These are phyloP conservation scores for Rubia balearica DNA, from an alignment of 305 asterid genomes.

Conservation along the genomic window DNA sequence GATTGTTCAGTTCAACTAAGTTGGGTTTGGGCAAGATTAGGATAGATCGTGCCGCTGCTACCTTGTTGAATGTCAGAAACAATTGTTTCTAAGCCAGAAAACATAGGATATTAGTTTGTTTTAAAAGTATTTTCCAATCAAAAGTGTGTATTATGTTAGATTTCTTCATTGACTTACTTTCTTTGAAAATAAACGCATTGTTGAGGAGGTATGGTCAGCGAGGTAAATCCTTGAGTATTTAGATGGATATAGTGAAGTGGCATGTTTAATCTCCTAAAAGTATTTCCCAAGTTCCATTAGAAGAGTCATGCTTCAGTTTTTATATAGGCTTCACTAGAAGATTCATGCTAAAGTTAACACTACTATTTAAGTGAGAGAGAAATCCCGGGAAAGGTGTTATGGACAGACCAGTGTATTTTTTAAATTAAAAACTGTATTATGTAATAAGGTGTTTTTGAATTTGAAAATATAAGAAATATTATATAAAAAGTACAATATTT, in stretches of 20 bases:
- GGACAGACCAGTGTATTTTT: no score
- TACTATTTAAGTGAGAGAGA: no score
- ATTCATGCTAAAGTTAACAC: background rate
- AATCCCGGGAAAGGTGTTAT: no score
- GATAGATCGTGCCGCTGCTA: background rate
- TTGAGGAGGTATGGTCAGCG: background rate
- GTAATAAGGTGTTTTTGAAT: no score
- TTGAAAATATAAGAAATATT: no score
- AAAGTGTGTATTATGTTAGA: background rate
- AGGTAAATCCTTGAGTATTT: background rate
- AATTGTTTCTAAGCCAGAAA: background rate
- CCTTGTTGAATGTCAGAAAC: background rate
- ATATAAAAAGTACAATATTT: no score
- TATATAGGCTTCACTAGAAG: background rate
- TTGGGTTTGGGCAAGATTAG: background rate
- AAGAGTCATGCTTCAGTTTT: background rate
- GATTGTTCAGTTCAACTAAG: background rate
- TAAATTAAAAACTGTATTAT: no score
- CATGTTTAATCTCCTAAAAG: background rate
- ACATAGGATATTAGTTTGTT: background rate
- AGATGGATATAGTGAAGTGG: background rate
- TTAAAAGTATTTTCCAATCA: background rate
- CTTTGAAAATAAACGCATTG: background rate
- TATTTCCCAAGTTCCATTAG: background rate
- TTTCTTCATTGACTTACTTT: background rate